Conservation (phyloP, 2,329 filamentous ascomycete genomes). For the Sporothrix humicola region DNA sequence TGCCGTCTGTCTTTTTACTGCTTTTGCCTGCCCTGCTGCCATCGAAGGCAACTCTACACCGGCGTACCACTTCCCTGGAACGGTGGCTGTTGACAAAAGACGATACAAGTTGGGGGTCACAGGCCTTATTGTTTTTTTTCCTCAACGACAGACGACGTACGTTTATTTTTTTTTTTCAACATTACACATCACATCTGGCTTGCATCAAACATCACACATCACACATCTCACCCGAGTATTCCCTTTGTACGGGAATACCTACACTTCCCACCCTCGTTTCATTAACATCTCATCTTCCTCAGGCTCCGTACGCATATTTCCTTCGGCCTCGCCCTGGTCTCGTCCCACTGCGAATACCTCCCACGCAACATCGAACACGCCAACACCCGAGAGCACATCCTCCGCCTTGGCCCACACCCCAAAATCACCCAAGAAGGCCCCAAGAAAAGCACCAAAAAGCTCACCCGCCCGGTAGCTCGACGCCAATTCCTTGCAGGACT, state of each 20-base stretch:
- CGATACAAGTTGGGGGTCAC: neutral
- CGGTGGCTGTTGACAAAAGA: neutral
- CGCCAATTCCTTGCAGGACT: neutral
- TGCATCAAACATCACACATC: neutral
- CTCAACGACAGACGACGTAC: neutral
- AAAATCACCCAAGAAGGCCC: neutral
- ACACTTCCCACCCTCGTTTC: neutral
- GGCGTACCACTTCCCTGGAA: constrained; percentile 12
- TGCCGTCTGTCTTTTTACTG: neutral
- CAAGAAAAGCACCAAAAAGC: neutral
- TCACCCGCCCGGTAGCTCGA: constrained; percentile 19
- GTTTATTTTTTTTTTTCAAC: constrained; percentile 12
- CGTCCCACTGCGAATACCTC: constrained; percentile 17
- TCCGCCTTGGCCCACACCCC: neutral
- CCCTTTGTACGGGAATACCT: constrained; percentile 11
- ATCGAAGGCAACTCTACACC: neutral
- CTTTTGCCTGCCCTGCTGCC: neutral
- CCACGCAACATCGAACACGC: constrained; percentile 11
- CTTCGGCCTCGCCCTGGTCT: neutral
- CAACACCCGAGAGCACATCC: neutral
- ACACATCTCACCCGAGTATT: neutral
- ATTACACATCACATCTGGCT: constrained; percentile 9
- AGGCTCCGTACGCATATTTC: too few relatives aligned
- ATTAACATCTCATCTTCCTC: neutral
- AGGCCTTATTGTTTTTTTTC: neutral